Evolutionary conservation across 75 land plant genomes (phyloP), one percentile per base, ranked within the genome.

Genomic region (Pinus albicaulis): DNA sequence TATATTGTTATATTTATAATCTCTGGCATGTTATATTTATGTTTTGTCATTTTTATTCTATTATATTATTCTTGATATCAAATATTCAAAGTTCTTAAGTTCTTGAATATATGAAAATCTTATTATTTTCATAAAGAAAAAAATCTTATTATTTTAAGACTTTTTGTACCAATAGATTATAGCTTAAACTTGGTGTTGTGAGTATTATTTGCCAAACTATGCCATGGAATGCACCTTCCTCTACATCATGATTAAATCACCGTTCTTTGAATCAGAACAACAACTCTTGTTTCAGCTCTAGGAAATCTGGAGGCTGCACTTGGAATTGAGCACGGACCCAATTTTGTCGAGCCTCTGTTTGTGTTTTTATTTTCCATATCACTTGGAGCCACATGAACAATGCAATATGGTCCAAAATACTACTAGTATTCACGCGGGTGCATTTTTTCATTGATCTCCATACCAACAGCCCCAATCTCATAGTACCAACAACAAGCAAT

Each of bases 401-500:
- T 85, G 60, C 91, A 91, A 76, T 93, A 93, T 56, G 93, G 95
- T 15, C 95, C 95, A 85, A 91, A 91, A 63, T 91, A 91, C 81
- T 93, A 93, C 76, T 83, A 91, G 80, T 93, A 91, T 55, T 91
- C 95, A 78, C 89, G 78, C 60, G 81, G 76, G 14, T 91, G 93
- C 85, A 93, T 76, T 38, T 91, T 91, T 75, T 93, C 89, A 57
- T 91, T 91, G 53, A 89, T 75, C 34, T 93, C 95, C 14, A 88
- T 82, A 56, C 93, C 95, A 76, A 91, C 95, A 61, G 91, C 95
- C 31, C 85, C 95, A 26, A 93, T 91, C 95, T 91, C 95, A 81
- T 92, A 92, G 84, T 86, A 87, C 94, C 94, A 92, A 70, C 92
- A 92, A 19, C 94, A 84, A 17, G 94, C 94, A 71, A 92, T 92